Evolutionary conservation across 2,329 filamentous ascomycete genomes (phyloP).

Genomic region (Epicoccum nigrum): DNA sequence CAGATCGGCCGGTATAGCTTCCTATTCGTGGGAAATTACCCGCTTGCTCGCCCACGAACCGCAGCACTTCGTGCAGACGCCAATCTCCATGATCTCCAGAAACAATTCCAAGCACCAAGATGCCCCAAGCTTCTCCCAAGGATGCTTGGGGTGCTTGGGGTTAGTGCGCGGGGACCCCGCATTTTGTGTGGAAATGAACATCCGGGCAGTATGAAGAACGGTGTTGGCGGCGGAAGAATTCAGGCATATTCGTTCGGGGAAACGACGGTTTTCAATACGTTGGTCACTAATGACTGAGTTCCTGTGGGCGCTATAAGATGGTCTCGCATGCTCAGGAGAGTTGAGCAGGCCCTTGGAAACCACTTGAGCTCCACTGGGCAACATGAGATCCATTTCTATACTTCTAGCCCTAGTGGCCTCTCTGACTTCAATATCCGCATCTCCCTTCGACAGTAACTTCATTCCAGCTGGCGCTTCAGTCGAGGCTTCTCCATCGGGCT

Average conservation of each 20-base stretch:
- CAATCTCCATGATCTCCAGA: conserved; percentile 31
- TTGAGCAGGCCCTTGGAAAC: not conserved
- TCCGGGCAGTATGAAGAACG: conserved; percentile 2
- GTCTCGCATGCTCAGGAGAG: not conserved
- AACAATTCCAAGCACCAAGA: conserved; percentile 7
- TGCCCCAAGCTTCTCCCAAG: conserved; percentile 24
- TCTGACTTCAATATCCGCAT: conserved; percentile 21
- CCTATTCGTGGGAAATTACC: conserved; percentile 18
- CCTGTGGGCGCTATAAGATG: not conserved
- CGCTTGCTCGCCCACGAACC: conserved; percentile 13
- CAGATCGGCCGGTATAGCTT: too few species aligned
- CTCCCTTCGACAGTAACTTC: conserved; percentile 12
- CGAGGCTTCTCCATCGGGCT: conserved; percentile 6
- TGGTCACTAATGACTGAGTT: not conserved
- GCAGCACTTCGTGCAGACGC: not conserved
- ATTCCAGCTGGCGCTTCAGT: conserved; percentile 28
- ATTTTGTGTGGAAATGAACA: conserved; percentile 21
- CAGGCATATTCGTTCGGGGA: not conserved
- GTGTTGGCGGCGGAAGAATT: conserved; percentile 22
- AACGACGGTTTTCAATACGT: conserved; percentile 1
- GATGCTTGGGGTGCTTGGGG: conserved; percentile 20
- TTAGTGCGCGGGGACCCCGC: conserved; percentile 27
- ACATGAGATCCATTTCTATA: conserved; percentile 29
- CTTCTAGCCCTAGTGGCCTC: conserved; percentile 23
- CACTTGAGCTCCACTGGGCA: not conserved